A percentile compares a stretch with the other conserved stretches of the same genome.
These are phyloP conservation scores for Scenedesmus sp. DNA, from an alignment of 163 green algal genomes.

Conservation along the genomic window DNA sequence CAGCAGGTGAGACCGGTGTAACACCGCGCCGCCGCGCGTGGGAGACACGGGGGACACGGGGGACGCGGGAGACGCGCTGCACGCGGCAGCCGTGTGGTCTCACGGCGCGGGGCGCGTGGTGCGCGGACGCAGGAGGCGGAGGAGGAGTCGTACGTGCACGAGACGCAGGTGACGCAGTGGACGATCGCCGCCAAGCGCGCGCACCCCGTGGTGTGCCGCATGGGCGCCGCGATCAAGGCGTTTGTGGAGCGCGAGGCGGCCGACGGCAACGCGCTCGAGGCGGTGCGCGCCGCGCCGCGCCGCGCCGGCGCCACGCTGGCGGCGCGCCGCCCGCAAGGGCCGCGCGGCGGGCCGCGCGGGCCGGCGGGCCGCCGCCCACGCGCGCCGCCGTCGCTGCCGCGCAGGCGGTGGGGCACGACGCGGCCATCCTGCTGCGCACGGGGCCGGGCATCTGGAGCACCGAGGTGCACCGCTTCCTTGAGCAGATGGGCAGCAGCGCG, in stretches of 20 bases:
- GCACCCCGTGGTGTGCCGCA: conserved; percentile 41
- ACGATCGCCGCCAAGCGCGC: conserved; percentile 31
- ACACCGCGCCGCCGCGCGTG: too few species aligned
- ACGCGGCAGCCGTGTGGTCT: too few species aligned
- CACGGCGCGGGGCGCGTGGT: too few species aligned
- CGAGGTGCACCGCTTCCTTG: conserved; percentile 22
- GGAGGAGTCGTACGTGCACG: conserved; percentile 36
- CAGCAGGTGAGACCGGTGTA: conserved; percentile 11
- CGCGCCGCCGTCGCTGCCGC: too few species aligned
- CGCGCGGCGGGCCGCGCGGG: too few species aligned
- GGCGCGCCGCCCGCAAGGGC: background rate
- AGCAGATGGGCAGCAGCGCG: conserved; percentile 3
- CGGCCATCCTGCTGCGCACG: conserved; percentile 37
- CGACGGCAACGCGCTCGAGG: background rate
- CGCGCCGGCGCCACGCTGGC: background rate
- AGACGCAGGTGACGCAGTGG: conserved; percentile 39
- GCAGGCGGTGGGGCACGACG: conserved; percentile 38
- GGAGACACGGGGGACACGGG: too few species aligned
- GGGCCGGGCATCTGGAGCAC: conserved; percentile 42
- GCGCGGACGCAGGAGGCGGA: conserved; percentile 27
- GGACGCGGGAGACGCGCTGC: too few species aligned
- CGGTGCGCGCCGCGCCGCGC: too few species aligned
- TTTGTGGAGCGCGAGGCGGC: conserved; percentile 21
- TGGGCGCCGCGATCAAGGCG: conserved; percentile 24
- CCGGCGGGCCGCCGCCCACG: too few species aligned